Conservation (phyloP, 352 stramenopile species). For the Phytophthora pistaciae region DNA sequence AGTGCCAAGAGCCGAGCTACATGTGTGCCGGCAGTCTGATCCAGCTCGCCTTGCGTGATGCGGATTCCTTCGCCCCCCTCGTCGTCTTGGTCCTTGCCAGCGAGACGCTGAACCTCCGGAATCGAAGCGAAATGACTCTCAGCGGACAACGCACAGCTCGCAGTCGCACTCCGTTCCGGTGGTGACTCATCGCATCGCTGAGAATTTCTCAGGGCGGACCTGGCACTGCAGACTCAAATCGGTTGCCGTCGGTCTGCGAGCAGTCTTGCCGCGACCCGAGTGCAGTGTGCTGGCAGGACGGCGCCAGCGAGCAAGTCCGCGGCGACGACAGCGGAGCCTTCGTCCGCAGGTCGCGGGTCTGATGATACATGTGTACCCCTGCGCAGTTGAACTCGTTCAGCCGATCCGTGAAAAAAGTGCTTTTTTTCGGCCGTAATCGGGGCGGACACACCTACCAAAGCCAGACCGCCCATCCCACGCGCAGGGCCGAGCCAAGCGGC, state of each 20-base stretch:
- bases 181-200: not conserved
- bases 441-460: conserved; percentile 31
- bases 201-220: not conserved
- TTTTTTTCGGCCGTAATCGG: conserved; percentile 31
- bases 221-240: not conserved
- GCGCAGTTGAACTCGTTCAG: not conserved
- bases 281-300: not conserved
- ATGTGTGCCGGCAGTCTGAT: not conserved
- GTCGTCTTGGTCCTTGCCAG: not conserved
- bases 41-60: not conserved
- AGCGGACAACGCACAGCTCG: not conserved
- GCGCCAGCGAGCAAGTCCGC: not conserved
- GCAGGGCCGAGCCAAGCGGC: not conserved
- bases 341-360: not conserved
- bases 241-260: not conserved
- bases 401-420: conserved; percentile 10
- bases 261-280: not conserved
- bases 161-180: not conserved
- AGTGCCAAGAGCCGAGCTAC: too few relatives aligned
- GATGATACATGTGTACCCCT: not conserved
- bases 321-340: not conserved
- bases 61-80: not conserved
- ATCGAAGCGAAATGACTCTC: not conserved
- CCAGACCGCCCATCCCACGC: conserved; percentile 11
- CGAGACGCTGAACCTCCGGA: not conserved